Evolutionary conservation across 2,329 filamentous ascomycete genomes (phyloP), one percentile per base, ranked within the genome.

Genomic region (Pseudocercospora cruenta): DNA sequence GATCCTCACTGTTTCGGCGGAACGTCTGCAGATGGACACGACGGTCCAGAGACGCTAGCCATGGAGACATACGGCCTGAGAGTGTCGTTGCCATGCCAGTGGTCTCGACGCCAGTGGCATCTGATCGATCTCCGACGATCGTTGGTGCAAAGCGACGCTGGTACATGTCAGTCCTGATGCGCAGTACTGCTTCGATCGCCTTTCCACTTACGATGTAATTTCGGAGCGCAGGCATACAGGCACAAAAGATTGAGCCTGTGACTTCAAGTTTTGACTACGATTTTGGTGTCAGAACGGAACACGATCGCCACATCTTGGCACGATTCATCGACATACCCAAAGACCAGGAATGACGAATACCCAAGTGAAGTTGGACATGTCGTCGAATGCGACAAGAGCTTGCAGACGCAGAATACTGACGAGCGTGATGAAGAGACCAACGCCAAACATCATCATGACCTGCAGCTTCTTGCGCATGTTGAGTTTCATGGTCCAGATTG

Each of bases 331-430:
- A 24, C 28, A 60, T 60, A 26, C 36, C 58, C 21, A 65, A 45
- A 16, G 63, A 26, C 58, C 63, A 58, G 28, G 33, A 60, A n/a
- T 58, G 57, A 47, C 43, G 21, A 45, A 45, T 4, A 55, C 60
- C 14, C 36, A 62, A 31, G 49, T 28, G 45, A 64, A 24, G 31
- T 60, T 64, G 14, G 51, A 24, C 28, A 33, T 43, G 57, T 65
- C 58, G 45, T 47, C 45, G 26, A 65, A 65, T 24, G 53, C 31
- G 2, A 65, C 33, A 6, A 65, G 49, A 12, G 39, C 24, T 31
- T 65, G 58, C n/a, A 64, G 58, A 14, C 57, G 63, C 24, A 65
- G 7, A 10, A 65, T 60, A 45, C 57, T 60, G 22, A 65, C 58
- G 33, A 65, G 33, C 16, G 63, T 60, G 33, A 65, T 49, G 49